Base-by-base conservation (phyloP, 1,139 yeast genomes). In the Suhomyces panamericanus region DNA sequence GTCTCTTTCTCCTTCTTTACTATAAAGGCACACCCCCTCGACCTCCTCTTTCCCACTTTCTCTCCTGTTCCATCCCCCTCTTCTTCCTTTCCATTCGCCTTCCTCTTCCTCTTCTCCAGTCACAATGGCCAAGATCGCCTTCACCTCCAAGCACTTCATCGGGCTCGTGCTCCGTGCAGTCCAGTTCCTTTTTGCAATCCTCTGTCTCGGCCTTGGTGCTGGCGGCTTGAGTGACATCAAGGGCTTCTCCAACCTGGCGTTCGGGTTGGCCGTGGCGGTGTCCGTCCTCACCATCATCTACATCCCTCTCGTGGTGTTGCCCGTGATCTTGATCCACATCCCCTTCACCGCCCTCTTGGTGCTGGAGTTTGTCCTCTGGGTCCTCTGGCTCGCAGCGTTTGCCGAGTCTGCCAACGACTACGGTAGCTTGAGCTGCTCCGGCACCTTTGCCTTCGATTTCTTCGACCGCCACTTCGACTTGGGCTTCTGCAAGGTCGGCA, bases 161-260 rank as follows among this genome's bases (percentile, higher is more conserved):
- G 16, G 40, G 8, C 13, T 29, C 32, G 32, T 22, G 27, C 27
- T 46, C 30, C 41, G 49, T 11, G 50, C 44, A 6, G 32, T 48
- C 11, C 71, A 68, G 52, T 16, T 58, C 5, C 17, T 65, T 6
- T 61, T 64, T 36, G 44, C 63, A 15, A 49, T 67, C 29, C 46
- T 66, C 20, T 41, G 45, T 9, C 55, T 68, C 28, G 70, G 64
- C 3, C 48, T 66, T 9, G 45, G 60, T 11, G 70, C 69, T 3
- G 66, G 57, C 3, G 40, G 57, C n/a, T 53, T 61, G 26, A 47
- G 43, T 12, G 45, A 48, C 11, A n/a, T 44, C 15, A 35, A 15
- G 15, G 46, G 48, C 26, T 39, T 39, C 41, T 53, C 50, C 35
- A 51, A 62, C 44, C 51, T 52, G 14, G 55, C 58, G 26, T 63